Conservation (phyloP, 1,284 basidiomycete genomes). For the Puccinia polysora region DNA sequence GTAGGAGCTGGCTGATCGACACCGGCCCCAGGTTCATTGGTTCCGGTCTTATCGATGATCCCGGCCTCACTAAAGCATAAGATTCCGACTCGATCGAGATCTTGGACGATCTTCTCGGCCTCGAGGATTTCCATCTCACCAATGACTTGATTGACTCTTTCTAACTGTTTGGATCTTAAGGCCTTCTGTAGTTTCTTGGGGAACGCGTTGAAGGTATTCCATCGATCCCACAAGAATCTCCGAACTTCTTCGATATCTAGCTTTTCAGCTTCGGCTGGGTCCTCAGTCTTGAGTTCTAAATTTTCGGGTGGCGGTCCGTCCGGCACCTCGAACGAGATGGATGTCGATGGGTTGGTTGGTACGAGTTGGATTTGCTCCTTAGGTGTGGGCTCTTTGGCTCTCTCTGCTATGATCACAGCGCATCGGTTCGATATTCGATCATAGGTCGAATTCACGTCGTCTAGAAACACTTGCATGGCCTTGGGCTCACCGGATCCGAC, state of each 20-base stretch:
- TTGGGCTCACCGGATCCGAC: slow-evolving; percentile 71
- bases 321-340: slow-evolving; percentile 85
- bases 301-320: slow-evolving; percentile 85
- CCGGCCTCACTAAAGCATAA: slow-evolving; percentile 66
- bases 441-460: slow-evolving; percentile 86
- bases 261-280: slow-evolving; percentile 74
- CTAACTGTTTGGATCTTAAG: slow-evolving; percentile 68
- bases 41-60: slow-evolving; percentile 45
- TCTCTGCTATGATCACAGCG: slow-evolving; percentile 60
- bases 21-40: background rate
- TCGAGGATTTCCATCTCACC: slow-evolving; percentile 74
- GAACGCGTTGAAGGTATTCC: slow-evolving; percentile 83
- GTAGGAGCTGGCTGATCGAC: background rate
- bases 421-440: slow-evolving; percentile 71
- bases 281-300: slow-evolving; percentile 61
- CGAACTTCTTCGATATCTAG: slow-evolving; percentile 74
- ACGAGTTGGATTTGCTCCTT: slow-evolving; percentile 92
- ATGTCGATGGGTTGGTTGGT: slow-evolving; percentile 70
- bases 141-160: slow-evolving; percentile 82
- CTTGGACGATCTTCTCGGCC: slow-evolving; percentile 76
- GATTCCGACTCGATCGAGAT: slow-evolving; percentile 75
- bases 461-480: slow-evolving; percentile 72
- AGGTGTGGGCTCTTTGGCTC: slow-evolving; percentile 52
- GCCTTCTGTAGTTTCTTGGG: slow-evolving; percentile 68
- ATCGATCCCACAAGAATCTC: slow-evolving; percentile 76